A percentile compares a stretch with the other conserved stretches of the same genome.
Conservation (phyloP, 1,284 basidiomycete genomes). For the Cutaneotrichosporon sp. region DNA sequence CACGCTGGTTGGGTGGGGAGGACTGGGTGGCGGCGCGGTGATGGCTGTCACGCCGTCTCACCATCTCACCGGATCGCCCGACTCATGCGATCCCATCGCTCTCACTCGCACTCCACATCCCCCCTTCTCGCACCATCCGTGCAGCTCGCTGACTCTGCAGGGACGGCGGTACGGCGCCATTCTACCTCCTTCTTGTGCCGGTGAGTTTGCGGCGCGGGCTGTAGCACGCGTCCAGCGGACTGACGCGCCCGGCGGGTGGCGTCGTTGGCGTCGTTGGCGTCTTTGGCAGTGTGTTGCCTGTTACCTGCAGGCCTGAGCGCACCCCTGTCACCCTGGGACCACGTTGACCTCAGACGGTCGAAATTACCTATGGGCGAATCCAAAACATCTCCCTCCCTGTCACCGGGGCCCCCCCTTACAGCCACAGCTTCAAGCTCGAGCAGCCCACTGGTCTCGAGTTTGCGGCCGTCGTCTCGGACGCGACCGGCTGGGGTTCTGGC, state of each 20-base stretch:
- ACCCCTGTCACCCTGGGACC: neutral
- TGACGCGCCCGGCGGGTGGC: neutral
- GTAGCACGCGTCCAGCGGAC: neutral
- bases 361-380: slow-evolving; percentile 31
- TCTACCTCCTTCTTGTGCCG: slow-evolving; percentile 39
- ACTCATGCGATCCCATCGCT: neutral
- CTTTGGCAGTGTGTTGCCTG: too few relatives aligned
- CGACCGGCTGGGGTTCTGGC: slow-evolving; percentile 41
- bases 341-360: slow-evolving; percentile 28
- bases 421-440: slow-evolving; percentile 34
- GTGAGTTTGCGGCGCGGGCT: slow-evolving; percentile 25
- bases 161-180: slow-evolving; percentile 43
- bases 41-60: too few relatives aligned
- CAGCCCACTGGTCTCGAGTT: slow-evolving; percentile 42
- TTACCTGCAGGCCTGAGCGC: neutral
- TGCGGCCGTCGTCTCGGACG: slow-evolving; percentile 43
- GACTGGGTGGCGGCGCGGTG: too few relatives aligned
- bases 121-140: neutral
- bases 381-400: slow-evolving; percentile 43
- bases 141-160: slow-evolving; percentile 23
- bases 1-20: too few relatives aligned
- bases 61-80: too few relatives aligned
- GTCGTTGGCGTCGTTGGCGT: too few relatives aligned
- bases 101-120: too few relatives aligned
- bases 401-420: slow-evolving; percentile 20